Conservation (phyloP, 2,329 filamentous ascomycete species). For the Penicillium sumatraense region DNA sequence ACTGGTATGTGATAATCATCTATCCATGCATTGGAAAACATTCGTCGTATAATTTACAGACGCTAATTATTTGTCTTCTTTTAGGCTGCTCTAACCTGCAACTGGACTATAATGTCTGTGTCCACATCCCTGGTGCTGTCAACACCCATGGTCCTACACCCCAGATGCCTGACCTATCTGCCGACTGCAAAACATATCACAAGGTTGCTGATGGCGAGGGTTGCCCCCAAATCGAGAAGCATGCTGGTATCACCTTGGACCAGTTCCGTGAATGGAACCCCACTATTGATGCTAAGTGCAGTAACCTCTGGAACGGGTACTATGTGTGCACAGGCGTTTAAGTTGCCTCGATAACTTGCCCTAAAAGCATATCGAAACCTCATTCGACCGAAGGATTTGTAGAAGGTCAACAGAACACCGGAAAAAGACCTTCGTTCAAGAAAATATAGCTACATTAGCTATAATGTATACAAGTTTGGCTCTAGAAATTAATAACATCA, state of each 20-base stretch:
- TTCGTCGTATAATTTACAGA: no score
- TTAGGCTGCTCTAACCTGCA: conserved; percentile 18
- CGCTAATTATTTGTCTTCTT: no score
- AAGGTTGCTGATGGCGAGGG: conserved; percentile 9
- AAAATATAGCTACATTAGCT: no score
- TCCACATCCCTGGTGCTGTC: conserved; percentile 13
- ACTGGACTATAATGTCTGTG: conserved; percentile 17
- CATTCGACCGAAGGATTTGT: no score
- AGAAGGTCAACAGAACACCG: no score
- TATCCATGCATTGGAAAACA: no score
- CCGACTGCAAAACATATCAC: conserved; percentile 12
- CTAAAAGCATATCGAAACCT: no score
- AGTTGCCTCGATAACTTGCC: no score
- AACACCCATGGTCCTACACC: conserved; percentile 15
- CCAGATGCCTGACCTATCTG: conserved; percentile 10
- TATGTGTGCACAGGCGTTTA: conserved; percentile 14
- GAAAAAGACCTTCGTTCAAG: no score
- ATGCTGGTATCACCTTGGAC: conserved; percentile 7
- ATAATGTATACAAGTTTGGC: no score
- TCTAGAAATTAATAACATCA: no score
- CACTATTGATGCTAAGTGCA: conserved; percentile 7
- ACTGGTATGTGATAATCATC: no score
- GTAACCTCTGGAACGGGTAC: conserved; percentile 16
- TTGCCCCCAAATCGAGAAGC: conserved; percentile 8
- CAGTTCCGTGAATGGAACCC: conserved; percentile 16